Evolutionary conservation across 2,329 filamentous ascomycete species (phyloP), one percentile per base, ranked within the genome.

Genomic region (Sporothrix humicola): DNA sequence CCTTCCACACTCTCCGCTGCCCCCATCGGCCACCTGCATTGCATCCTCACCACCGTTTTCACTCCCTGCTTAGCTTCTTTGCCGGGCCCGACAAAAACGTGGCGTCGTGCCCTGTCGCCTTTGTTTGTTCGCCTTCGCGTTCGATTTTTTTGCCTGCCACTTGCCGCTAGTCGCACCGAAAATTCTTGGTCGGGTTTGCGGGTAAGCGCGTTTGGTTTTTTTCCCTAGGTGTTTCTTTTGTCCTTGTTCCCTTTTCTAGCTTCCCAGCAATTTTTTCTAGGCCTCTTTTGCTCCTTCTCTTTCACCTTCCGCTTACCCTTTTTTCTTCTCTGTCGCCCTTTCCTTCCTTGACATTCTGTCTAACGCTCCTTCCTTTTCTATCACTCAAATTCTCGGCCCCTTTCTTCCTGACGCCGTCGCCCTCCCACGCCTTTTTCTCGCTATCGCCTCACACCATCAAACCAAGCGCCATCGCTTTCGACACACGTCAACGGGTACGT

Each of bases 91-190:
- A 71, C 42, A 61, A 63, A 63, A 63, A 71, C 69, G 69, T 71
- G 69, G 58, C 56, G 15, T n/a, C 23, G 44, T 26, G 54, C 42
- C 37, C 42, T 56, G n/a, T 46, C 12, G 31, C 68, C 68, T 70
- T 56, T 69, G 66, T 71, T 61, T 71, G 54, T 71, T 63, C 63
- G 69, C 58, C 69, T 71, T 52, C 52, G 69, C 52, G 37, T 42
- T 23, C 68, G 52, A 17, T 44, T 58, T 69, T 61, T 71, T 71
- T 63, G 56, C 69, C 69, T 71, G 69, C 69, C 56, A 71, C 17
- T 71, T 52, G 56, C 69, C 69, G 69, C 69, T 71, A 71, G 69
- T 52, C 56, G 26, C 54, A 37, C 69, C 31, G 56, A 71, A 71
- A 63, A 42, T 63, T 71, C 56, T 48, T 71, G 69, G 56, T 42